These are phyloP conservation scores for Bassia scoparia DNA, from an alignment of 148 eudicot species.

Conservation along the genomic window DNA sequence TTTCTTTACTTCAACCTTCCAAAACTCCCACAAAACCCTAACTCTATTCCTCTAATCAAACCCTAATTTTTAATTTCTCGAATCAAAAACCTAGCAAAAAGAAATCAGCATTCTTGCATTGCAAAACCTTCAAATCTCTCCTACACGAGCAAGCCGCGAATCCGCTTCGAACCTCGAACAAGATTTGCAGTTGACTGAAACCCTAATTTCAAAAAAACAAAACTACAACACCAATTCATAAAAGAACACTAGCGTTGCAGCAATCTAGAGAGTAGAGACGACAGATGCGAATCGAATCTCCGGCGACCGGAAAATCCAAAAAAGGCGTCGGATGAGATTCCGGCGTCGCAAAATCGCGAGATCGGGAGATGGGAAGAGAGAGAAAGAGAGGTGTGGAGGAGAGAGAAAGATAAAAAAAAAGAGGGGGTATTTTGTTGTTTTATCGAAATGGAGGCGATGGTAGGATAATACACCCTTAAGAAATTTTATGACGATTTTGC, in stretches of 20 bases:
- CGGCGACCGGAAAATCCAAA: slow-evolving; percentile 16
- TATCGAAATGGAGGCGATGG: slow-evolving; percentile 24
- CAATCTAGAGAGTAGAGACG: neutral
- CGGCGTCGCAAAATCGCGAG: slow-evolving; percentile 12
- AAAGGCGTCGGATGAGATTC: slow-evolving; percentile 2
- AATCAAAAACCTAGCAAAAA: slow-evolving; percentile 7
- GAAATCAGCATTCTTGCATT: neutral
- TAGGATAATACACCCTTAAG: slow-evolving; percentile 14
- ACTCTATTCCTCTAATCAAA: slow-evolving; percentile 9
- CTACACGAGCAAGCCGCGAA: neutral
- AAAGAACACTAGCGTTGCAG: neutral
- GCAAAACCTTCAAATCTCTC: neutral
- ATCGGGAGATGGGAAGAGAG: neutral
- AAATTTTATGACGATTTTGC: slow-evolving; percentile 14
- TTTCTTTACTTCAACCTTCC: slow-evolving; percentile 10
- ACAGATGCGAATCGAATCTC: neutral
- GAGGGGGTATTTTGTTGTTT: slow-evolving; percentile 10
- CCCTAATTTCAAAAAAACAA: slow-evolving; percentile 16
- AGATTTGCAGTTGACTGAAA: slow-evolving; percentile 7
- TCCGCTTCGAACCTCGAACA: neutral
- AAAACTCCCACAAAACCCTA: slow-evolving; percentile 24
- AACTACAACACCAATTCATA: neutral
- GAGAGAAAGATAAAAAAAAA: neutral
- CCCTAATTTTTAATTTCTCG: slow-evolving; percentile 16
- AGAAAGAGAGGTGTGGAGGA: slow-evolving; percentile 6